Evolutionary conservation across 768 basidiomycete genomes (phyloP).

Genomic region (Kwoniella newhampshirensis): DNA sequence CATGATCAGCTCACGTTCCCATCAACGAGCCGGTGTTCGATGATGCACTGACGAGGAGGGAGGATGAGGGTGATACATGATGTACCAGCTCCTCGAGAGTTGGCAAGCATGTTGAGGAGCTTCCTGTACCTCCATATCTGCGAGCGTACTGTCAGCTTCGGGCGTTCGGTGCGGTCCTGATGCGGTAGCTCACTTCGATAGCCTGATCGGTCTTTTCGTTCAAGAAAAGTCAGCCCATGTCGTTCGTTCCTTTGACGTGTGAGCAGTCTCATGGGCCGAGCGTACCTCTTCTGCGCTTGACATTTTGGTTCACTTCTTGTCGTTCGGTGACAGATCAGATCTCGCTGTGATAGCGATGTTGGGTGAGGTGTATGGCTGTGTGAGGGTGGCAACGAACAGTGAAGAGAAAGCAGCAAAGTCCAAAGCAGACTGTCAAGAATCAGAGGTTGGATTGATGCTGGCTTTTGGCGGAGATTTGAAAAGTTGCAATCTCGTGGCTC

Average conservation of each 20-base stretch:
- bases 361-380: no score
- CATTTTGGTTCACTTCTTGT: conserved; percentile 20
- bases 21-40: neutral
- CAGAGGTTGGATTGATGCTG: no score
- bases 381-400: neutral
- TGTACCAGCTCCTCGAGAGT: conserved; percentile 91
- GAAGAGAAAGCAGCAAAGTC: neutral
- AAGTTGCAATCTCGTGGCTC: neutral
- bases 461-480: conserved; percentile 4
- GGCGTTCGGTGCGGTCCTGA: neutral
- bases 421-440: neutral
- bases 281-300: conserved; percentile 30
- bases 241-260: conserved; percentile 1
- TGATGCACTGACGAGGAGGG: conserved; percentile 63
- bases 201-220: conserved; percentile 44
- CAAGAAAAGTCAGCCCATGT: conserved; percentile 13
- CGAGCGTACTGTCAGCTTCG: neutral
- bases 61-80: conserved; percentile 99
- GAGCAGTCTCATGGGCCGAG: neutral
- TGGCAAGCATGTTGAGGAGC: conserved; percentile 95
- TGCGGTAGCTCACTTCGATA: conserved; percentile 32
- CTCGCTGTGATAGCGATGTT: no score
- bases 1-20: neutral
- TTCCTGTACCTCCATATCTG: conserved; percentile 83
- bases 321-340: no score